A percentile compares a stretch with the other conserved stretches of the same genome.
These are phyloP conservation scores for Xylariaceae sp. DNA, from an alignment of 2,329 filamentous ascomycete species.

Conservation along the genomic window DNA sequence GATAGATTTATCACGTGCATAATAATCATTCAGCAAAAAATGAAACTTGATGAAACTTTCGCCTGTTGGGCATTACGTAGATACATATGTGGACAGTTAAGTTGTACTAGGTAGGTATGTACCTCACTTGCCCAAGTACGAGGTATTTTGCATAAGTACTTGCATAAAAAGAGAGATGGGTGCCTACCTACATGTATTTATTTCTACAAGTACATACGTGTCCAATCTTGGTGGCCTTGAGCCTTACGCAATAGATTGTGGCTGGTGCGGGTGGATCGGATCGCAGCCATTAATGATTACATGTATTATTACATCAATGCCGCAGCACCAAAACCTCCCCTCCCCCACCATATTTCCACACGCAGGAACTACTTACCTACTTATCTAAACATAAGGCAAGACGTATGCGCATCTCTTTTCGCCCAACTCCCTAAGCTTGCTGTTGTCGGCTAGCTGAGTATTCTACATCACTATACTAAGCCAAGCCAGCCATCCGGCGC, in stretches of 20 bases:
- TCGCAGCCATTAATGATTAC: slow-evolving; percentile 19
- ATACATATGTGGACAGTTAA: too few relatives aligned
- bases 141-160: too few relatives aligned
- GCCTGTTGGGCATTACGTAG: too few relatives aligned
- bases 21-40: too few relatives aligned
- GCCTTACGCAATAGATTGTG: slow-evolving; percentile 42
- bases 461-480: neutral
- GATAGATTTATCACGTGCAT: too few relatives aligned
- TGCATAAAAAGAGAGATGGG: too few relatives aligned
- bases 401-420: slow-evolving; percentile 12
- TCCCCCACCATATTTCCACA: slow-evolving; percentile 29
- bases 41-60: too few relatives aligned
- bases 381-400: neutral
- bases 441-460: neutral
- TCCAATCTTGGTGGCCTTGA: slow-evolving; percentile 12
- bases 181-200: too few relatives aligned
- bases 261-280: slow-evolving; percentile 33
- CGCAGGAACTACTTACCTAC: neutral
- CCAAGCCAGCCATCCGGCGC: too few relatives aligned
- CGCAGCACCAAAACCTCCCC: slow-evolving; percentile 25
- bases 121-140: too few relatives aligned
- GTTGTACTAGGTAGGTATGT: too few relatives aligned
- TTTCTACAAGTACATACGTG: too few relatives aligned
- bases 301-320: slow-evolving; percentile 43
- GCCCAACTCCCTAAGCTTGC: neutral